Conservation (phyloP, 345 rosid species). For the Anastatica hierochuntica region DNA sequence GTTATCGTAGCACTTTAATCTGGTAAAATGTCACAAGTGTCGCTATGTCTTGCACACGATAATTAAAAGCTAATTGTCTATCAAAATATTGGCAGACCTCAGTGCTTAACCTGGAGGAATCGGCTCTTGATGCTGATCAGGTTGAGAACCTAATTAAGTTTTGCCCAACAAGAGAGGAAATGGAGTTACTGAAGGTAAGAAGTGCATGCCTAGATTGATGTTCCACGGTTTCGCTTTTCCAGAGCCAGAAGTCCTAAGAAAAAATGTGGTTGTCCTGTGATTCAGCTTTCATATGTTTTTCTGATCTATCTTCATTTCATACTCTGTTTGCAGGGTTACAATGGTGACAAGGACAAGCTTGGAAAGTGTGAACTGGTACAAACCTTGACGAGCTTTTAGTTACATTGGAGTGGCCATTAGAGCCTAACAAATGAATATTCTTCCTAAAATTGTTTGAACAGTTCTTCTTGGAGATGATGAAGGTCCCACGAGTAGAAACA, state of each 20-base stretch:
- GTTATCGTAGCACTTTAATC: neutral
- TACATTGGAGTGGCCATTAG: conserved; percentile 7
- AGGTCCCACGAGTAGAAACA: conserved; percentile 81
- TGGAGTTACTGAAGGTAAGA: conserved; percentile 73
- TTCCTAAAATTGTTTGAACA: conserved; percentile 30
- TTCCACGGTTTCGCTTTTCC: neutral
- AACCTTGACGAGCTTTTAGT: neutral
- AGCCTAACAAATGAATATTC: conserved; percentile 5
- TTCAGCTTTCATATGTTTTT: conserved; percentile 7
- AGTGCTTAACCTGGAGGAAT: conserved; percentile 73
- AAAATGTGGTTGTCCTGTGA: neutral
- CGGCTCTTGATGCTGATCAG: conserved; percentile 73
- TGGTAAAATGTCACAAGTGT: neutral
- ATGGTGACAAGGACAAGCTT: conserved; percentile 70
- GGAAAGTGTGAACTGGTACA: conserved; percentile 89
- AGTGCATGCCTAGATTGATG: neutral
- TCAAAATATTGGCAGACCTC: conserved; percentile 43
- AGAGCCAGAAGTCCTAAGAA: neutral
- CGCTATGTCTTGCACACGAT: too few relatives aligned
- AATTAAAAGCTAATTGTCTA: conserved; percentile 2
- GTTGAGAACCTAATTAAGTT: conserved; percentile 86
- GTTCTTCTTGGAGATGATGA: conserved; percentile 89
- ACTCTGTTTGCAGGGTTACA: conserved; percentile 52
- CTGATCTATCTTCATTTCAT: conserved; percentile 1
- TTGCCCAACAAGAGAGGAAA: conserved; percentile 91